Base-by-base conservation (phyloP, 2,329 filamentous ascomycete species). In the Fusarium haematococcum region DNA sequence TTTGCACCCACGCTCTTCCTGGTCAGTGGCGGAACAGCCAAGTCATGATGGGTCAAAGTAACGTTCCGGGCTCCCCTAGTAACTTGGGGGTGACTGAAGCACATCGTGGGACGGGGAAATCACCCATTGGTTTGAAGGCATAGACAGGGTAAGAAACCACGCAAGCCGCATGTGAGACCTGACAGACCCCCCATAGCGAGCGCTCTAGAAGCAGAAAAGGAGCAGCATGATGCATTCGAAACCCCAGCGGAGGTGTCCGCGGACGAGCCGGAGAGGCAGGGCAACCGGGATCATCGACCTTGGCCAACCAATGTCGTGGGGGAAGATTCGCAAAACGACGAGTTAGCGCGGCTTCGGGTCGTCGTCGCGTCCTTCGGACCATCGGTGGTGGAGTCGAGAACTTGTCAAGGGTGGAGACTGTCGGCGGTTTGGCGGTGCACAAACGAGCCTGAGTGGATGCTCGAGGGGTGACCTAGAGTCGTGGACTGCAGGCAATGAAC, bases 281-380 rank as follows among this genome's bases (percentile, higher is more conserved):
- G 18, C 60, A 30, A 32, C 65, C 61, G 56, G 69, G 70, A 71
- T 69, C 30, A 73, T 63, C 61, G 66, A 23, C 61, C 27, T 57
- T 35, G 27, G n/a, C 45, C 61, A 52, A 68, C 77, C 73, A 78
- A 77, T 76, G 68, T 57, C 56, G 60, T 68, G 65, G 69, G 57
- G 50, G 58, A 20, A 54, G 63, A 60, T 58, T 66, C 67, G 37
- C 30, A 35, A 59, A n/a, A 67, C 50, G 58, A 71, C 66, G 48
- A 39, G 58, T 63, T 79, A 78, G 77, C 74, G 77, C 9, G 54
- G 30, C 69, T 76, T 78, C 77, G 77, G 77, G 73, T 78, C 77
- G 77, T 79, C 77, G 77, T 79, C 70, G 71, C 56, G 58, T 62
- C 59, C 67, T 78, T 79, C 77, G 77, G 77, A 65, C 70, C 76